Base-by-base conservation (phyloP, 306 rosid species). In the Chamaecrista fasciculata region DNA sequence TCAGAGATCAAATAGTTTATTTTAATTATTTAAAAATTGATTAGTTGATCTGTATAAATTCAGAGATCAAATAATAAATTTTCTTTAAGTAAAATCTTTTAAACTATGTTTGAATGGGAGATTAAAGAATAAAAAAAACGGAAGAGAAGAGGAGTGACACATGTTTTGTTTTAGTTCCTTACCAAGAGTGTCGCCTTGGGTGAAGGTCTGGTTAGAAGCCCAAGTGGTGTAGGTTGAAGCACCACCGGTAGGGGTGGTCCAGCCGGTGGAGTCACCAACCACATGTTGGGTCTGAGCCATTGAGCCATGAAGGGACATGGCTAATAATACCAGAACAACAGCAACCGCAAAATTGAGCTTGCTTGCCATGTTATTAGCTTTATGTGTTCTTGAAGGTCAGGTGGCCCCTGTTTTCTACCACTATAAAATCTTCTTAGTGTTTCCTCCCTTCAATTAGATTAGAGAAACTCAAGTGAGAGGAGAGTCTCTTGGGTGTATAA, bases 261-360 rank as follows among this genome's bases (percentile, higher is more conserved):
- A 93, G 1, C 92, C 87, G 0, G 70, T 49, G 19, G 70, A 8
- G 58, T 76, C 96, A 8, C 97, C 98, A 0, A 93, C 96, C 0
- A 69, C 60, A 42, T 84, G 69, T 8, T 58, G 51, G 9, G 82
- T 83, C 6, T 94, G 87, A 0, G 86, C 83, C 0, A 37, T 48
- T 1, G 89, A 71, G 55, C 78, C 72, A 14, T 85, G 81, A 33
- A 87, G 14, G 2, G 78, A 33, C 46, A 79, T 82, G 61, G 84
- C 76, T 20, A 73, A 58, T 12, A 74, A 71, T 36, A 83, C 6
- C 14, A 84, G 40, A n/a, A n/a, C n/a, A 40, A 62, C 67, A 2
- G 87, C 48, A 46, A 64, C 8, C 9, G 65, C 31, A 23, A 36
- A 6, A 43, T 69, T 77, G 1, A 76, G 12, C 64, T 60, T 83